Percentiles rank a stretch among this genome's conserved stretches.
phyloP scores from a whole-genome alignment of 1,284 basidiomycete species.

The Anthracocystis panici-leucophaei region DNA sequence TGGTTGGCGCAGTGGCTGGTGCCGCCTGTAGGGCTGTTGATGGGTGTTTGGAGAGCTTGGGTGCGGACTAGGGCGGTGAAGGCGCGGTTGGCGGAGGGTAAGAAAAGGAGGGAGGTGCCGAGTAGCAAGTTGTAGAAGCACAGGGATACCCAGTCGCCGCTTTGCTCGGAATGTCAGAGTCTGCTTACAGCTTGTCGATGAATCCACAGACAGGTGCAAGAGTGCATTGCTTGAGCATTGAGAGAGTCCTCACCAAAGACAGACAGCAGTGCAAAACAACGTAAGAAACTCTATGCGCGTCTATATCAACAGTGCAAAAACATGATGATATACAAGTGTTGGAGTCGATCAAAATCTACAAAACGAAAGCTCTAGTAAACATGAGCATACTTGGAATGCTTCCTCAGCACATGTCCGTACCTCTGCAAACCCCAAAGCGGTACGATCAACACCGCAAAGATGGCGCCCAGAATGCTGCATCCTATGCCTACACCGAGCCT shows the following conservation, averaged over 20 bases:
- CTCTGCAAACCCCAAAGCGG: constrained; percentile 45
- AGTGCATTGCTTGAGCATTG: too few species aligned
- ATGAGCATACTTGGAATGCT: constrained; percentile 52
- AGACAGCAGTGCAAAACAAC: too few species aligned
- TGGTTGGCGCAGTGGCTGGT: constrained; percentile 80
- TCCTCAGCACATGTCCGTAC: constrained; percentile 47
- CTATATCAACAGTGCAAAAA: too few species aligned
- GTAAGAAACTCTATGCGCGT: too few species aligned
- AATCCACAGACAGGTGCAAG: too few species aligned
- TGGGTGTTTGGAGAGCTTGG: constrained; percentile 64
- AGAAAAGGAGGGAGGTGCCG: constrained; percentile 17
- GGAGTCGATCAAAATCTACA: too few species aligned
- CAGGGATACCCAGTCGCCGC: not conserved
- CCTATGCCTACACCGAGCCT: constrained; percentile 43
- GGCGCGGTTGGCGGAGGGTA: constrained; percentile 20
- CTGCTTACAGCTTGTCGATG: too few species aligned
- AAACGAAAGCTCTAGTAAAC: too few species aligned
- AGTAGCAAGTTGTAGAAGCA: constrained; percentile 26
- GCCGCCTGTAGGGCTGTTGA: constrained; percentile 78
- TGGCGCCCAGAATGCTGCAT: constrained; percentile 42
- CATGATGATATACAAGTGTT: not conserved
- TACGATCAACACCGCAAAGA: constrained; percentile 36
- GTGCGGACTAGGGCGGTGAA: constrained; percentile 24
- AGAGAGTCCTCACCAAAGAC: too few species aligned
- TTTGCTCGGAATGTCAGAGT: not conserved